Evolutionary conservation across 2,329 filamentous ascomycete species (phyloP).

Genomic region (Claviceps monticola): DNA sequence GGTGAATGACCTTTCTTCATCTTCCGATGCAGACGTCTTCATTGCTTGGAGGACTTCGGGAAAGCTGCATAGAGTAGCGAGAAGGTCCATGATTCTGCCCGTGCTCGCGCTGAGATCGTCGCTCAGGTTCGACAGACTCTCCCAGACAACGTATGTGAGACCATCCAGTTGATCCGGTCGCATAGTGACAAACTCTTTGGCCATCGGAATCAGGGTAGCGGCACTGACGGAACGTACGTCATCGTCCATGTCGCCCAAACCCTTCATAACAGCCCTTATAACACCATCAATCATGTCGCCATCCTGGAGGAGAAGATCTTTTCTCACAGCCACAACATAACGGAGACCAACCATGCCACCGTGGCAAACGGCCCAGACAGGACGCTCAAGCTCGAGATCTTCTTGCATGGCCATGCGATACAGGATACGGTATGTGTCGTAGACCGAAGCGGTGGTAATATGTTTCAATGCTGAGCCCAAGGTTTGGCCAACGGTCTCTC

Average conservation of each 20-base stretch:
- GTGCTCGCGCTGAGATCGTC: constrained; percentile 96
- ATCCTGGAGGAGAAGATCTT: constrained; percentile 77
- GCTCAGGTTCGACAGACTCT: constrained; percentile 89
- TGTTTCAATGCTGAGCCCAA: constrained; percentile 81
- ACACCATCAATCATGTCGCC: constrained; percentile 83
- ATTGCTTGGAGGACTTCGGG: constrained; percentile 85
- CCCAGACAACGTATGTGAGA: constrained; percentile 92
- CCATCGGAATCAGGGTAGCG: constrained; percentile 92
- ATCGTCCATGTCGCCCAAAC: constrained; percentile 78
- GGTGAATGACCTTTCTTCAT: constrained; percentile 80
- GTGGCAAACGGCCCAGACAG: constrained; percentile 89
- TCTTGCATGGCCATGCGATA: constrained; percentile 87
- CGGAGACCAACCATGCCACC: constrained; percentile 94
- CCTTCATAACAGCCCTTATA: constrained; percentile 85
- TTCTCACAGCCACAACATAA: constrained; percentile 89
- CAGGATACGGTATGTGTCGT: constrained; percentile 71
- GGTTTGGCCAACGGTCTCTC: constrained; percentile 90
- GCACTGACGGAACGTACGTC: constrained; percentile 95
- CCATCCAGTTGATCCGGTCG: constrained; percentile 63
- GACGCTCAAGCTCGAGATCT: constrained; percentile 57
- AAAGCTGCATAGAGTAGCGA: constrained; percentile 92
- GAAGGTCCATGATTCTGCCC: constrained; percentile 93
- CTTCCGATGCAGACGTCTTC: constrained; percentile 73
- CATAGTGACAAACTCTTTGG: constrained; percentile 82
- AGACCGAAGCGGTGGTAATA: constrained; percentile 63